Conservation (phyloP, 2,329 filamentous ascomycete genomes). For the Beauveria rudraprayagi region DNA sequence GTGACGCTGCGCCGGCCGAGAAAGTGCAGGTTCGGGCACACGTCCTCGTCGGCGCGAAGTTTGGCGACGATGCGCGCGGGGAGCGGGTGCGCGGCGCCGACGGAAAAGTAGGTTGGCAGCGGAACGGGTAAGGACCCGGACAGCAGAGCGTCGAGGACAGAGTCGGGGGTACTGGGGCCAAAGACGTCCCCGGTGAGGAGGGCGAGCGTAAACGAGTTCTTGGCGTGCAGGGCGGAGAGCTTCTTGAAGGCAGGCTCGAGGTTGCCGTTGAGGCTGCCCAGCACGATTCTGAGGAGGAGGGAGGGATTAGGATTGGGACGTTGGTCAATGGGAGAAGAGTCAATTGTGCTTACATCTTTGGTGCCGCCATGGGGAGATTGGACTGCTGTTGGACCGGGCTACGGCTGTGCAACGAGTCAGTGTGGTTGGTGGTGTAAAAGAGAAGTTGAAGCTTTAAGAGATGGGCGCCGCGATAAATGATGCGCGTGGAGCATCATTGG, state of each 20-base stretch:
- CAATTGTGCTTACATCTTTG: slow-evolving; percentile 36
- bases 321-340: not conserved
- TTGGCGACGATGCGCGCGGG: slow-evolving; percentile 64
- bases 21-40: slow-evolving; percentile 87
- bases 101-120: slow-evolving; percentile 83
- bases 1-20: slow-evolving; percentile 79
- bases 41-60: slow-evolving; percentile 62
- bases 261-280: slow-evolving; percentile 76
- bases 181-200: slow-evolving; percentile 83
- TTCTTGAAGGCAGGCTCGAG: slow-evolving; percentile 72
- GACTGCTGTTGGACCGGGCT: not conserved
- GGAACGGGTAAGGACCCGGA: slow-evolving; percentile 65
- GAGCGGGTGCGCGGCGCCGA: slow-evolving; percentile 63
- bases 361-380: slow-evolving; percentile 32
- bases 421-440: not conserved
- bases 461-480: slow-evolving; percentile 14
- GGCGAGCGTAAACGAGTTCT: slow-evolving; percentile 82
- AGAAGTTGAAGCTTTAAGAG: not conserved
- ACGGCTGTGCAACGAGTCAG: not conserved
- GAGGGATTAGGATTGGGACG: not conserved
- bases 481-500: slow-evolving; percentile 28
- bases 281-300: slow-evolving; percentile 53
- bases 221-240: slow-evolving; percentile 69
- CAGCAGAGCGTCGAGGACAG: slow-evolving; percentile 55
- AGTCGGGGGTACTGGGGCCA: slow-evolving; percentile 48